Percentiles rank a stretch among this genome's conserved stretches.
Conservation (phyloP, 176 grass and related monocot species). For the Carex littledalei region DNA sequence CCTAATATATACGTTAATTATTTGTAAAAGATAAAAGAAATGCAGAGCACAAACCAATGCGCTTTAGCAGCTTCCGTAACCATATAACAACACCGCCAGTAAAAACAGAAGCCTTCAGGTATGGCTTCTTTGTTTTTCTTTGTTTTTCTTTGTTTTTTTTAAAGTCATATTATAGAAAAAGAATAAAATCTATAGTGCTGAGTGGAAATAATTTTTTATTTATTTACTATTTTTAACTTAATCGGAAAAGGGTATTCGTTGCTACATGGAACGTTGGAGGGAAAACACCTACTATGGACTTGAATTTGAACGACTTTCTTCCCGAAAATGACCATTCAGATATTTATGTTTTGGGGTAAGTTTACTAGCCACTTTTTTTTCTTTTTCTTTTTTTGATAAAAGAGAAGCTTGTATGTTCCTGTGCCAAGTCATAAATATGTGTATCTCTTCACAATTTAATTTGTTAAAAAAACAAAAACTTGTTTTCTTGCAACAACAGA, state of each 20-base stretch:
- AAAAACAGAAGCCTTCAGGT: conserved; percentile 65
- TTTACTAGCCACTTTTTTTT: conserved; percentile 9
- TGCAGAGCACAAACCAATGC: conserved; percentile 58
- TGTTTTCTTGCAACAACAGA: conserved; percentile 36
- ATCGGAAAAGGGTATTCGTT: conserved; percentile 62
- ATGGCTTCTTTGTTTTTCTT: background rate
- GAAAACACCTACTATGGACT: conserved; percentile 52
- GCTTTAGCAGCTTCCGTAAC: conserved; percentile 50
- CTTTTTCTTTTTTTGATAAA: background rate
- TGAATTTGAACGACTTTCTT: conserved; percentile 79
- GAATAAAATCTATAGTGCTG: conserved; percentile 14
- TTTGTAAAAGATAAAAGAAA: conserved; percentile 7
- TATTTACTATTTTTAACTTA: background rate
- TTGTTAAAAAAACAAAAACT: background rate
- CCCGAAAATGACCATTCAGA: conserved; percentile 65
- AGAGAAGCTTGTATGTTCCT: background rate
- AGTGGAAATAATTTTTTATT: background rate
- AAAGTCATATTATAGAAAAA: background rate
- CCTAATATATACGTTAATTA: conserved; percentile 4
- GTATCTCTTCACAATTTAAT: background rate
- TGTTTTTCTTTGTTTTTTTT: background rate
- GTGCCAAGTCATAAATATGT: background rate
- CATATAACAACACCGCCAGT: conserved; percentile 36
- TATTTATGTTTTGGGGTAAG: conserved; percentile 95
- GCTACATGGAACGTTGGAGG: conserved; percentile 96